Percentiles rank a stretch among this genome's conserved stretches.
phyloP scores from a whole-genome alignment of 2,329 filamentous ascomycete species.

The Diaporthe aspalathi region DNA sequence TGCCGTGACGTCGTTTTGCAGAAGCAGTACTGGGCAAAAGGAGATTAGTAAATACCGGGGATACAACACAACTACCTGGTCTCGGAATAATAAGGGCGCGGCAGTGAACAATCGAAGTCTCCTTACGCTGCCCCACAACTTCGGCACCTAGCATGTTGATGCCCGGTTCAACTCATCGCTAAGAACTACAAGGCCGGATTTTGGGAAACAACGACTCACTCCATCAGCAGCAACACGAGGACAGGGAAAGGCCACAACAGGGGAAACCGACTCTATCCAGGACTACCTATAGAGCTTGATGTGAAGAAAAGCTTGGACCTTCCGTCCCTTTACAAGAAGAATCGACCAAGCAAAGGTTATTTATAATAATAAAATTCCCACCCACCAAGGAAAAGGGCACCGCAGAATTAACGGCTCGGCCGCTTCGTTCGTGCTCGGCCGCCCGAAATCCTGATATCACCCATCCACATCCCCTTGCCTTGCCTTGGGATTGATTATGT shows the following conservation, averaged over 20 bases:
- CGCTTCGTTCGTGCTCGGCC: background rate
- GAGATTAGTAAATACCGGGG: no score
- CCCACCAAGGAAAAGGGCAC: no score
- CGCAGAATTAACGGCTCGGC: slow-evolving; percentile 9
- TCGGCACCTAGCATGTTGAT: no score
- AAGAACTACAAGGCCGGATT: background rate
- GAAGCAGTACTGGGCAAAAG: background rate
- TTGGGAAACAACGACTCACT: background rate
- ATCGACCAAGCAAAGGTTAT: no score
- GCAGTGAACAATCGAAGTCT: background rate
- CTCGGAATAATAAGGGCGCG: background rate
- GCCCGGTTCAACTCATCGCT: no score
- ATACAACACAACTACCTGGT: background rate
- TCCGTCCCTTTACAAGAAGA: slow-evolving; percentile 9
- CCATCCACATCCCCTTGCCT: no score
- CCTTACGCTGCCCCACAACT: background rate
- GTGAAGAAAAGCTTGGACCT: background rate
- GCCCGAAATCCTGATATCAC: no score
- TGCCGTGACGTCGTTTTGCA: background rate
- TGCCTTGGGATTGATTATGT: no score
- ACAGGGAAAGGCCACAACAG: background rate
- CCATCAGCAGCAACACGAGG: background rate
- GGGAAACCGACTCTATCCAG: background rate
- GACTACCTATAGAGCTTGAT: background rate
- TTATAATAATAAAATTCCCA: no score